Evolutionary conservation across 208 protist genomes (phyloP), one percentile per base, ranked within the genome.

Genomic region (Trypanosoma boissoni): DNA sequence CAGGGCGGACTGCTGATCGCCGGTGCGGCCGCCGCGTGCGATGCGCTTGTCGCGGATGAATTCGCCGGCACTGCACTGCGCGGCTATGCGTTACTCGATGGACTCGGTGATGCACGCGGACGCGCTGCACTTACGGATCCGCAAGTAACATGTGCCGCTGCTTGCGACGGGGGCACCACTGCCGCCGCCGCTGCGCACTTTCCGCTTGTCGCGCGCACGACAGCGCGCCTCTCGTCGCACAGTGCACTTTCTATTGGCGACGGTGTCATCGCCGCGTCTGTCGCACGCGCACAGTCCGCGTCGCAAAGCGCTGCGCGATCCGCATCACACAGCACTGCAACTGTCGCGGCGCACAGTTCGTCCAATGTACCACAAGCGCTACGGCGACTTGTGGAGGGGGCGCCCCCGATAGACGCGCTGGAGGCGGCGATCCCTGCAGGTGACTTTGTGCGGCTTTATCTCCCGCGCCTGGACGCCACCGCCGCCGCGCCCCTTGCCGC

Each of bases 21-120:
- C 7, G 84, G 80, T 5, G 42, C 72, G 21, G 70, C 59, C 10
- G 53, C 67, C 23, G 70, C 68, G 2, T 58, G 63, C 46, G 59
- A 70, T 31, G 69, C 78, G 2, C 65, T 91, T 23, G 45, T 91
- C n/a, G 45, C 88, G 12, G 80, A 91, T 55, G 75, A 77, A n/a
- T n/a, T n/a, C n/a, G n/a, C n/a, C n/a, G n/a, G n/a, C n/a, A n/a
- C n/a, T n/a, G n/a, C n/a, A n/a, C n/a, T n/a, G n/a, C n/a, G n/a
- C n/a, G n/a, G n/a, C n/a, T n/a, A n/a, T n/a, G n/a, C n/a, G n/a
- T n/a, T n/a, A n/a, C n/a, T n/a, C n/a, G n/a, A n/a, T 39, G 9
- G 49, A 37, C 49, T 23, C 29, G 28, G 49, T 37, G 24, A 7
- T 53, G 42, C n/a, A 21, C 45, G 55, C 23, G 46, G 63, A 29